Base-by-base conservation (phyloP, 139 green algal species). In the Trebouxia sp. region DNA sequence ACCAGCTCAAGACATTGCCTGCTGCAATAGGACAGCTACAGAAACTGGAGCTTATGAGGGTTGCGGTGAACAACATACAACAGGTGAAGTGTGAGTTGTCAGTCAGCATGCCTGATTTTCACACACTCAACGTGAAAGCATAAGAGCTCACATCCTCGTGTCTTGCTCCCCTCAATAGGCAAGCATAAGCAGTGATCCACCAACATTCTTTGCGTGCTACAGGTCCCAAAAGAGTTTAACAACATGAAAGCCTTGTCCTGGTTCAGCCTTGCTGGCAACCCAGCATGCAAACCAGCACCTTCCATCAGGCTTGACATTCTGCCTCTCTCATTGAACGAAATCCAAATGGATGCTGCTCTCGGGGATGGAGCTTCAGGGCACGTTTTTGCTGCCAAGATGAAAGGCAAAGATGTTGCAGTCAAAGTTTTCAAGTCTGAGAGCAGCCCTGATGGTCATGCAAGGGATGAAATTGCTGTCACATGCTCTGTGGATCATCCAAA, bases 331-430 rank as follows among this genome's bases (percentile, higher is more conserved):
- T 26, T 77, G 4, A 56, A 10, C n/a, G 0, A 91, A 26, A 53
- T 95, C 75, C 37, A 83, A 9, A 42, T 96, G n/a, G 87, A 83
- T 3, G 42, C 65, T 30, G 91, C 92, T 70, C 87, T 97, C 47
- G 93, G 93, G 0, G 89, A 94, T 28, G 93, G 93, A 28, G 93
- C 93, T 3, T 93, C 86, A 20, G 93, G 92, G 2, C 92, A 96
- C 51, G 92, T 95, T 20, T 92, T 89, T 80, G 45, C 42, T 28
- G 84, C 79, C 14, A 75, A 45, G 42, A 88, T 82, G 41, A n/a
- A 56, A 20, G 89, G 88, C 10, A 30, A 84, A 12, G 48, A 80
- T 39, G 92, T 94, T 56, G 93, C 93, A 0, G 81, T 97, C 20
- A 97, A 97, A 81, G 55, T 90, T 15, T 97, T 97, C 82, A 78